phyloP scores from a whole-genome alignment of 179 eudicot species.

The Heliamphora pulchella region DNA sequence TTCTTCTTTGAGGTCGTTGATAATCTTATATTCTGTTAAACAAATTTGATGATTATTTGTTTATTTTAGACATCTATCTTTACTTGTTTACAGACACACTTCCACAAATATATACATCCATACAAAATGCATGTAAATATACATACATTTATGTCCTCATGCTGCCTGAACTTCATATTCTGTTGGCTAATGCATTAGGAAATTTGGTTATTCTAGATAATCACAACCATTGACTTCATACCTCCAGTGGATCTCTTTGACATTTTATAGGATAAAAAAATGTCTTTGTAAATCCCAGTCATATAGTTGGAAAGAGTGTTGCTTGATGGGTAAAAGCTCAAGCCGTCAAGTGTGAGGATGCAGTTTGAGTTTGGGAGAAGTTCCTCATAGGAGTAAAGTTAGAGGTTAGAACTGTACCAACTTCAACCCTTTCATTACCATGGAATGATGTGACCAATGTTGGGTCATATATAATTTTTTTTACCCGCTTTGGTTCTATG shows the following conservation, averaged over 20 bases:
- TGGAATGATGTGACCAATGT: not conserved
- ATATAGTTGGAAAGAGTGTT: too few relatives aligned
- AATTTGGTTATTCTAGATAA: not conserved
- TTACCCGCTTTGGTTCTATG: not conserved
- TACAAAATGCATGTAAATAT: not conserved
- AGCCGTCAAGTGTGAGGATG: not conserved
- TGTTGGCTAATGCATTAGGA: not conserved
- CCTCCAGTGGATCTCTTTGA: not conserved
- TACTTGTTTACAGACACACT: not conserved
- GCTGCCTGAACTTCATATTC: not conserved
- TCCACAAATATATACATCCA: not conserved
- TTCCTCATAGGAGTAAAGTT: not conserved
- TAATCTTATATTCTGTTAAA: not conserved
- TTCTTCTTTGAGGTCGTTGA: not conserved
- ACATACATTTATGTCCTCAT: not conserved
- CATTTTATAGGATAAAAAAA: not conserved
- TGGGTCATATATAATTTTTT: not conserved
- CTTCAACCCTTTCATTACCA: not conserved
- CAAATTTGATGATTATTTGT: constrained; percentile 1
- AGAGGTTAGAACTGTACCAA: not conserved
- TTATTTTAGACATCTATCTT: not conserved
- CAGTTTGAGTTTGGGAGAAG: not conserved
- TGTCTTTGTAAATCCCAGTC: not conserved
- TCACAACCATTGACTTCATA: not conserved
- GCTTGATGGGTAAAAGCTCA: not conserved